Evolutionary conservation across 345 rosid species (phyloP), one percentile per base, ranked within the genome.

Genomic region (Gossypium rotundifolium): DNA sequence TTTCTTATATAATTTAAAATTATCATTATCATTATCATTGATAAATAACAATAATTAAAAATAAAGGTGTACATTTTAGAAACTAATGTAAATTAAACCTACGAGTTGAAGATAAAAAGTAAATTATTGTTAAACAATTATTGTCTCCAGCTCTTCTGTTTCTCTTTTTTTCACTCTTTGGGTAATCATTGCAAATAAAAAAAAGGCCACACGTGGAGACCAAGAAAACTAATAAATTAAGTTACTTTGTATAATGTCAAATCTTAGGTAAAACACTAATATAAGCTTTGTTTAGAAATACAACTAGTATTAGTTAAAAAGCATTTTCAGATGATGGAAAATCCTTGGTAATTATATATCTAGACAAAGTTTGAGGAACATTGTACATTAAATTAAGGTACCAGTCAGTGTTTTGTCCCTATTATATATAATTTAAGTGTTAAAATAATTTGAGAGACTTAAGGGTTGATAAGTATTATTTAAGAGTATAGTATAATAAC

Each of bases 91-190:
- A 29, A 29, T 29, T 29, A 29, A 29, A 3, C 33, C 33, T 29
- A 3, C 0, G 33, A 3, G 33, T 3, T 29, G 33, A 29, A 29
- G 33, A 29, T 29, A 29, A 33, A 33, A 33, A 2, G 65, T 61
- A 2, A 29, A 29, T 33, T 16, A 33, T 64, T 64, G 25, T 64
- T 10, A 22, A 63, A 33, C 23, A 38, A 33, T 63, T 63, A 63
- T 63, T 63, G 38, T 63, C 48, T 63, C 68, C 17, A 20, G 38
- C 48, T 63, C 68, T 63, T 63, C 48, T n/a, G 48, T 63, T 17
- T 38, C 20, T 38, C 46, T n/a, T 2, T 9, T 11, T 10, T 3
- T 12, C 33, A 4, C 38, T 12, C 52, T 48, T 48, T 48, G 17
- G 52, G 53, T 2, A 11, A 14, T 51, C 54, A 4, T 3, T 14